A percentile compares a stretch with the other conserved stretches of the same genome.
Conservation (phyloP, 176 grass and related monocot species). For the Avena sativa region DNA sequence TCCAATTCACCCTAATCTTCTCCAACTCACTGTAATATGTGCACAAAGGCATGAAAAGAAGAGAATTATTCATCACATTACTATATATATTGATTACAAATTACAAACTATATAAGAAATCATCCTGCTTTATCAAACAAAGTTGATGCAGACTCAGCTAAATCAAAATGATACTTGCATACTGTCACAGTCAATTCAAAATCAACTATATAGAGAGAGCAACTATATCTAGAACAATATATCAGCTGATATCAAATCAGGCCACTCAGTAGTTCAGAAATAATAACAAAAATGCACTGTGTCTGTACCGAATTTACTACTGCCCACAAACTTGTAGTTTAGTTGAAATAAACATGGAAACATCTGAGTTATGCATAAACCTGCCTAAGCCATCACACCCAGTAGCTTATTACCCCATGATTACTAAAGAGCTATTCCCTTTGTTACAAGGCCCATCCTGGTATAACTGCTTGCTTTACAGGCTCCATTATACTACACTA, state of each 20-base stretch:
- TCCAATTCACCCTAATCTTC: background rate
- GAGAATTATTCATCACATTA: background rate
- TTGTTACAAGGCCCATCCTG: background rate
- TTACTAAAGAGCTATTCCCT: background rate
- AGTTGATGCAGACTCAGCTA: background rate
- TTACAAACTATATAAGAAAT: background rate
- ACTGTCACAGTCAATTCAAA: background rate
- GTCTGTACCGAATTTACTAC: background rate
- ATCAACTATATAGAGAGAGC: background rate
- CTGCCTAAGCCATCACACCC: conserved; percentile 4
- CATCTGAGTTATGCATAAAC: conserved; percentile 16
- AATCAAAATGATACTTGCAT: background rate
- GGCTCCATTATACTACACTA: background rate
- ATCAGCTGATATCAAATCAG: background rate
- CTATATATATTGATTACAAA: background rate
- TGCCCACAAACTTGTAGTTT: background rate
- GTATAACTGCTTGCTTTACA: background rate
- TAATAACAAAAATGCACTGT: background rate
- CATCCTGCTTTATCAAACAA: background rate
- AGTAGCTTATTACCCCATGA: background rate
- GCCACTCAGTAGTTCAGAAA: background rate
- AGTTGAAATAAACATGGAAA: background rate
- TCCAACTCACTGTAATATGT: background rate
- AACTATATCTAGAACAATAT: background rate
- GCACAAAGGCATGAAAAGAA: background rate